Evolutionary conservation across 129 eudicot species (phyloP).

Genomic region (Chrysanthemum seticuspe): DNA sequence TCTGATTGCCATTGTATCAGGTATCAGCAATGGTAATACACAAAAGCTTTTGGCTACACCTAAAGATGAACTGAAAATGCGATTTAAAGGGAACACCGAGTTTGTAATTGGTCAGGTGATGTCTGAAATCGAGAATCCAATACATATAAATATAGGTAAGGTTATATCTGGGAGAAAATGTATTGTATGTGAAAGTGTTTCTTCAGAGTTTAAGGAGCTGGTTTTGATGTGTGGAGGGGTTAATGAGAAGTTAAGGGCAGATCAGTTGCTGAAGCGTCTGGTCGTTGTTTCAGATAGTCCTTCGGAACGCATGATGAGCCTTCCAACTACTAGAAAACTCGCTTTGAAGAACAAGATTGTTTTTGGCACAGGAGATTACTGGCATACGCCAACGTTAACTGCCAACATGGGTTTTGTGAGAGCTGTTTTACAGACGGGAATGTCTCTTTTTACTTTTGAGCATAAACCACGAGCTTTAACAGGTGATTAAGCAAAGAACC

Average conservation of each 20-base stretch:
- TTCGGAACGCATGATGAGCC: constrained; percentile 72
- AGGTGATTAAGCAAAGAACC: constrained; percentile 51
- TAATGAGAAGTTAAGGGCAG: constrained; percentile 70
- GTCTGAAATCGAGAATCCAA: constrained; percentile 67
- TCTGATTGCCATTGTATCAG: constrained; percentile 82
- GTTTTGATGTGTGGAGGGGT: constrained; percentile 88
- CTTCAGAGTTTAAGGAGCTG: constrained; percentile 70
- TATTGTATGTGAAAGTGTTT: constrained; percentile 67
- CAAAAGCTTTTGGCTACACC: constrained; percentile 67
- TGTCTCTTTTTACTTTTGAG: constrained; percentile 71
- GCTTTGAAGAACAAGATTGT: constrained; percentile 80
- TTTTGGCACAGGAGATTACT: constrained; percentile 90
- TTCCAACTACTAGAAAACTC: constrained; percentile 83
- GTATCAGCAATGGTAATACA: constrained; percentile 78
- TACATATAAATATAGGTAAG: constrained; percentile 51
- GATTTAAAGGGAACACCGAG: constrained; percentile 71
- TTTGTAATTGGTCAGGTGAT: constrained; percentile 77
- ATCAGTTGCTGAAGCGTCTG: constrained; percentile 44
- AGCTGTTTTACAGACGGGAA: constrained; percentile 88
- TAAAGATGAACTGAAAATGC: constrained; percentile 48
- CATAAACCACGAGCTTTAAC: constrained; percentile 89
- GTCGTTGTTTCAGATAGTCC: constrained; percentile 81
- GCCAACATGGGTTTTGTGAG: constrained; percentile 95
- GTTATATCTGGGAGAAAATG: constrained; percentile 58
- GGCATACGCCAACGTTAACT: constrained; percentile 77